Evolutionary conservation across 208 protist species (phyloP).

Genomic region (Leishmania arabica): DNA sequence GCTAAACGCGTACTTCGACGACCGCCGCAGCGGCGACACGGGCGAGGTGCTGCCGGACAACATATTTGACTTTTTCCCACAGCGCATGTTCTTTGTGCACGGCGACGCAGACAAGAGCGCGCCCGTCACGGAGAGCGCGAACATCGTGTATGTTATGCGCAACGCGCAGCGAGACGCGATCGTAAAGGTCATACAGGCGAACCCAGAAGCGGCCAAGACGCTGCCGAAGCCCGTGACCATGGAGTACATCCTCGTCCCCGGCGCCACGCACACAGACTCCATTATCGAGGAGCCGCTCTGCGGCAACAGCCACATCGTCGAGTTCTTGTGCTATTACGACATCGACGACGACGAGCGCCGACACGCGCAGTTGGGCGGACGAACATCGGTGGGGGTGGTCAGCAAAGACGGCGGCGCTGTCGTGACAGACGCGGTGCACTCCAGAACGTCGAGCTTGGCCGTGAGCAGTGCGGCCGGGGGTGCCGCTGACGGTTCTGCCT

Average conservation of each 20-base stretch:
- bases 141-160: conserved; percentile 69
- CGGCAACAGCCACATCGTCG: conserved; percentile 63
- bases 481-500: background rate
- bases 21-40: conserved; percentile 33
- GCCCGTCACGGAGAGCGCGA: conserved; percentile 76
- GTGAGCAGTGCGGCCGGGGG: background rate
- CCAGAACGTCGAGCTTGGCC: conserved; percentile 21
- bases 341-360: conserved; percentile 33
- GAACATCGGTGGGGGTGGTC: background rate
- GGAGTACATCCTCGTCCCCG: conserved; percentile 70
- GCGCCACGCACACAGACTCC: conserved; percentile 77
- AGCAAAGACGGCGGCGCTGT: background rate
- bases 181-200: conserved; percentile 23
- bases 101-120: conserved; percentile 82
- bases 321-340: conserved; percentile 75
- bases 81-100: conserved; percentile 82
- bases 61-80: conserved; percentile 83
- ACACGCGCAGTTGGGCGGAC: conserved; percentile 27
- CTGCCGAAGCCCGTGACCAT: conserved; percentile 48
- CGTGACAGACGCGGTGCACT: background rate
- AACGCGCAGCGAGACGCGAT: conserved; percentile 61
- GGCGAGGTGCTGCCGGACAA: conserved; percentile 80
- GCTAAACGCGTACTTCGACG: conserved; percentile 73
- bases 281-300: conserved; percentile 84
- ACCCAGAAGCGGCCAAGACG: conserved; percentile 28